Evolutionary conservation across 257 asterid genomes (phyloP).

Genomic region (Cinchona pubescens): DNA sequence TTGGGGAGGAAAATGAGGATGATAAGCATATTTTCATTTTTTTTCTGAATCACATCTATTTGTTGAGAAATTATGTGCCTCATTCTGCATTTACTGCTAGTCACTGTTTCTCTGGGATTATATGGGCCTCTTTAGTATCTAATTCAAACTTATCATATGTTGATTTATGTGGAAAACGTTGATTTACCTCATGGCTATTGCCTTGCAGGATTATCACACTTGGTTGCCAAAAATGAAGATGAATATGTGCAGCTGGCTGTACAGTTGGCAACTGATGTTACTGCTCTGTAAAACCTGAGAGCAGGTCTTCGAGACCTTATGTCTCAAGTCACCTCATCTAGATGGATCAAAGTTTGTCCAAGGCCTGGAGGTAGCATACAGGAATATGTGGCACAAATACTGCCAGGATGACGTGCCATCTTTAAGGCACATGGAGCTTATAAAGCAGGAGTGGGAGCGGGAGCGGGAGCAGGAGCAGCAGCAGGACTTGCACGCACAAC

Average conservation of each 20-base stretch:
- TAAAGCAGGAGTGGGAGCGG: conserved; percentile 36
- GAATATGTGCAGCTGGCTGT: conserved; percentile 75
- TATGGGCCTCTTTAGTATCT: background rate
- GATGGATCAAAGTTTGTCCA: conserved; percentile 62
- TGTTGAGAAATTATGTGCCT: background rate
- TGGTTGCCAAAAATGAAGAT: conserved; percentile 78
- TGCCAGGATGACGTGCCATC: conserved; percentile 88
- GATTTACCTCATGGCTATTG: conserved; percentile 11
- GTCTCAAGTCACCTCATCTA: conserved; percentile 85
- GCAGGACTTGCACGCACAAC: conserved; percentile 21
- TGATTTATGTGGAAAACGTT: background rate
- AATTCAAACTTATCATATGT: background rate
- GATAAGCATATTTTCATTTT: background rate
- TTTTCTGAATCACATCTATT: background rate
- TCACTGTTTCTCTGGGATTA: background rate
- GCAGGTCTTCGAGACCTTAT: conserved; percentile 69
- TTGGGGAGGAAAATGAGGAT: background rate
- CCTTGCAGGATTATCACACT: conserved; percentile 61
- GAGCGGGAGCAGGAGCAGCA: conserved; percentile 19
- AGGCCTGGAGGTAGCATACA: conserved; percentile 66
- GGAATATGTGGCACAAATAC: conserved; percentile 79
- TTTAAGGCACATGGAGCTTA: conserved; percentile 46
- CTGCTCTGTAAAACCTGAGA: conserved; percentile 75
- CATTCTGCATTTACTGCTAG: background rate
- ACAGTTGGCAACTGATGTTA: conserved; percentile 63